Base-by-base conservation (phyloP, 306 rosid species). In the Pachyrhizus erosus region DNA sequence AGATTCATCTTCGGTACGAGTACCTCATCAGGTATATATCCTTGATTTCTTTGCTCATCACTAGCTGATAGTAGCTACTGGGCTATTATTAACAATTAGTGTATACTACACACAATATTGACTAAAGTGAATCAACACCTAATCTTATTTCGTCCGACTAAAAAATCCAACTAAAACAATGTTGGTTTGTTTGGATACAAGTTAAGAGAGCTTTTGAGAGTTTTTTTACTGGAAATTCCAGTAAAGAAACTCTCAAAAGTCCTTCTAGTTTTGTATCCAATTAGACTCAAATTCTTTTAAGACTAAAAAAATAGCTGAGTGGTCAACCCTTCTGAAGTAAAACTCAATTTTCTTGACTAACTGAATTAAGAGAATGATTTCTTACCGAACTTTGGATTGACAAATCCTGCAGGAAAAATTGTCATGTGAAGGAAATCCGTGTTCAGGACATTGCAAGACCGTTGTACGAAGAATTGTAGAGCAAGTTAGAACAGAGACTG, bases 391-490 rank as follows among this genome's bases (percentile, higher is more conserved):
- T 39, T 39, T 7, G 65, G 49, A n/a, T 42, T 11, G 15, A 43
- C 13, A 26, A 61, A 11, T 40, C 24, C 24, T 34, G 80, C 87
- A 93, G 97, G 94, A 90, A 40, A 85, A 51, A 67, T 42, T 51
- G 77, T 73, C 66, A 17, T 21, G 42, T 39, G 92, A 92, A 77
- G 89, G 91, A 43, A 92, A 86, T 17, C 13, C 23, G 39, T 96
- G 99, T 83, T 92, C 98, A 9, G 96, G 98, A 75, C 92, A 78
- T 60, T 96, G 99, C 86, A 96, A 96, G 92, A 87, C 84, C 27
- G 82, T 92, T 27, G 91, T 92, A 20, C 76, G 89, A 82, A 93
- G 92, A 76, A 91, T 96, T 73, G 89, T 92, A 12, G 99, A 93
- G 87, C 96, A 96, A 86, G 96, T 96, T 42, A 86, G 89, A 88